These are phyloP conservation scores for Trichocladium antarcticum DNA, from an alignment of 495 filamentous ascomycete genomes.

Conservation along the genomic window DNA sequence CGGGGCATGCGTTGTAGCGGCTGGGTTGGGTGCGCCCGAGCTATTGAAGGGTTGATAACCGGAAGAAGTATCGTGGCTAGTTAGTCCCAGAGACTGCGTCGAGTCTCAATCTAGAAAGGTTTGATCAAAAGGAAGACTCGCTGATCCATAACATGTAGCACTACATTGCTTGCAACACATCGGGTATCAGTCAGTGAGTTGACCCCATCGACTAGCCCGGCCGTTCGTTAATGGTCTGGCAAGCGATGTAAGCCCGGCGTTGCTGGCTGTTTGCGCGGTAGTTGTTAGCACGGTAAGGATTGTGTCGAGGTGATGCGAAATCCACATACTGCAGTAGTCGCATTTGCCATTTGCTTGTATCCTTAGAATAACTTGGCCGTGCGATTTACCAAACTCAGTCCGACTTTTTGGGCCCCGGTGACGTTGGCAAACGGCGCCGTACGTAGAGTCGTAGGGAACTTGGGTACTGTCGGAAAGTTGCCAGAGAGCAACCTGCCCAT, in stretches of 20 bases:
- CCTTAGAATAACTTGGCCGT: conserved; percentile 17
- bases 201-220: conserved; percentile 36
- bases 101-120: too few species aligned
- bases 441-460: conserved; percentile 44
- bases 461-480: conserved; percentile 31
- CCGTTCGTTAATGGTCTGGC: conserved; percentile 43
- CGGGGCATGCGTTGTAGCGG: conserved; percentile 25
- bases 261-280: conserved; percentile 11
- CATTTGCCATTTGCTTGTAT: conserved; percentile 16
- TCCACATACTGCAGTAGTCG: conserved; percentile 16
- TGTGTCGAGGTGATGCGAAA: too few species aligned
- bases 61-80: too few species aligned
- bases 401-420: conserved; percentile 31
- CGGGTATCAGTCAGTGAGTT: conserved; percentile 39
- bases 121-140: too few species aligned
- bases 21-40: conserved; percentile 18
- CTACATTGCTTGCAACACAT: too few species aligned
- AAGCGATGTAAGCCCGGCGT: conserved; percentile 42
- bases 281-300: too few species aligned
- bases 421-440: conserved; percentile 34
- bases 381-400: conserved; percentile 12
- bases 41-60: conserved; percentile 26
- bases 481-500: conserved; percentile 33
- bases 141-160: too few species aligned
- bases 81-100: too few species aligned